A percentile compares a stretch with the other conserved stretches of the same genome.
Evolutionary conservation across 2,329 filamentous ascomycete species (phyloP).

Genomic region (Cercospora sojina): DNA sequence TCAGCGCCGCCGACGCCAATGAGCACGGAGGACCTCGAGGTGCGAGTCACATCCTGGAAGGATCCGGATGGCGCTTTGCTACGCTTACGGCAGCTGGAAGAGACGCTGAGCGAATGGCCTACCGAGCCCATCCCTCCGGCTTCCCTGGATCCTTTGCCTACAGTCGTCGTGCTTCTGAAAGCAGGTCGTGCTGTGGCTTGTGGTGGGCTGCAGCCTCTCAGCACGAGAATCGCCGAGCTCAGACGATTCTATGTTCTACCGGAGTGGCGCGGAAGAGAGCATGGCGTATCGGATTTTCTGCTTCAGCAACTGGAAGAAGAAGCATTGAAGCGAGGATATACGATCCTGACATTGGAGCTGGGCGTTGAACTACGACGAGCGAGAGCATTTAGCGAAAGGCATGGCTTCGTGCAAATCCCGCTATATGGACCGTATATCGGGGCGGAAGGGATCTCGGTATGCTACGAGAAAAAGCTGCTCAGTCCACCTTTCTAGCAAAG

Average conservation of each 20-base stretch:
- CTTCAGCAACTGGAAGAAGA: neutral
- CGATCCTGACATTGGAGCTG: neutral
- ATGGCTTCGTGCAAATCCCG: neutral
- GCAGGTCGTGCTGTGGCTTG: neutral
- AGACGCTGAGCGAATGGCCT: neutral
- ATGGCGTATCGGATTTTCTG: neutral
- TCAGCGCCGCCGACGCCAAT: neutral
- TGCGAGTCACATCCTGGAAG: neutral
- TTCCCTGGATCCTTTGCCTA: neutral
- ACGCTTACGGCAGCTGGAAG: neutral
- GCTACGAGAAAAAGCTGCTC: neutral
- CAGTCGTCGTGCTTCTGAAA: neutral
- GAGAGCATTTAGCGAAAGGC: neutral
- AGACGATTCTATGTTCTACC: neutral
- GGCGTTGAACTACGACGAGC: neutral
- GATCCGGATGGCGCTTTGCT: neutral
- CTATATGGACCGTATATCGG: neutral
- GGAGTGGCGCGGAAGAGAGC: neutral
- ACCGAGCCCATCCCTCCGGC: neutral
- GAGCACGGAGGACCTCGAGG: neutral
- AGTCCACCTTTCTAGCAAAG: neutral
- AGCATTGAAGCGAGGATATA: neutral
- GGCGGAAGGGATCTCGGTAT: neutral
- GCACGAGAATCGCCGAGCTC: neutral
- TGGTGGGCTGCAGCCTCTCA: neutral